Percentiles rank a stretch among this genome's conserved stretches.
phyloP scores from a whole-genome alignment of 129 eudicot genomes.

The Helianthus tuberosus region DNA sequence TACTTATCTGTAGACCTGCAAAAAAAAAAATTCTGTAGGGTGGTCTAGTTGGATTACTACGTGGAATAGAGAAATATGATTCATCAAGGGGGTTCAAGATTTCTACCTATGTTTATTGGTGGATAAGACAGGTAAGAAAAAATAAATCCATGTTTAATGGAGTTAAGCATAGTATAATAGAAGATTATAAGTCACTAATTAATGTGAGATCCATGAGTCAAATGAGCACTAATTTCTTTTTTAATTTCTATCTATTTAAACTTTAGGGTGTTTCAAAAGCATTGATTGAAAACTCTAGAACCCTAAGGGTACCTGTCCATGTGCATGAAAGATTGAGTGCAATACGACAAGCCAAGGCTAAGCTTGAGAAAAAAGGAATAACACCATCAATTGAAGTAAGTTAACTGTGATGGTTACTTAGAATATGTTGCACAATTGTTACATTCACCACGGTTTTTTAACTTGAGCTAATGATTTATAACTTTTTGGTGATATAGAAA shows the following conservation, averaged over 20 bases:
- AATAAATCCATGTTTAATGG: neutral
- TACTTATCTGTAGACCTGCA: neutral
- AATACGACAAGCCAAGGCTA: constrained; percentile 78
- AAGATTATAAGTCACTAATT: neutral
- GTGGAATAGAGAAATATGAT: constrained; percentile 97
- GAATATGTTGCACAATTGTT: neutral
- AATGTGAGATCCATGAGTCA: neutral
- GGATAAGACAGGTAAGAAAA: constrained; percentile 92
- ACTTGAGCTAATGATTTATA: constrained; percentile 10
- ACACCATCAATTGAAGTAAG: constrained; percentile 86
- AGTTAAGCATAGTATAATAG: neutral
- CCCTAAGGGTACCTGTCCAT: constrained; percentile 81
- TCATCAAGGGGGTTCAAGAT: constrained; percentile 93
- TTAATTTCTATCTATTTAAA: neutral
- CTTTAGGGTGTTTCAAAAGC: constrained; percentile 95
- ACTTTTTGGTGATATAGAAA: constrained; percentile 46
- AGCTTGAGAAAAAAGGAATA: constrained; percentile 82
- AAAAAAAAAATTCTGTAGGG: constrained; percentile 53
- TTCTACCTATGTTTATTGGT: constrained; percentile 99
- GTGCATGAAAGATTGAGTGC: constrained; percentile 84
- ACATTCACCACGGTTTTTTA: neutral
- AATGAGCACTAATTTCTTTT: neutral
- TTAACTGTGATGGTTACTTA: neutral
- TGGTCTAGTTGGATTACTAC: constrained; percentile 84
- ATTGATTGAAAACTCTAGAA: constrained; percentile 74